These are phyloP conservation scores for Pulveroboletus sp. DNA, from an alignment of 768 basidiomycete species.

Conservation along the genomic window DNA sequence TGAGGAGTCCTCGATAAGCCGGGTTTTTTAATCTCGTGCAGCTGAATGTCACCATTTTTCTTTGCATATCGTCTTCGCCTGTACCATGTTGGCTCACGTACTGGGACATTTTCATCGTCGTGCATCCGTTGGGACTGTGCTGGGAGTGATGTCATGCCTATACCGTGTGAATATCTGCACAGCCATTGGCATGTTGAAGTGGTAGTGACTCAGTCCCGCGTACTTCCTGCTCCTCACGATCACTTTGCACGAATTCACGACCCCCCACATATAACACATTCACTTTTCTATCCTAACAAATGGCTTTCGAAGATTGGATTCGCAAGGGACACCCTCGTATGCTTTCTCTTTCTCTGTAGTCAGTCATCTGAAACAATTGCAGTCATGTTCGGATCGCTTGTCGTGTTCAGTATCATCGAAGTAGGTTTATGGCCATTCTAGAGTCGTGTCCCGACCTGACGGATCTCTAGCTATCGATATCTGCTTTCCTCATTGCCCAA, in stretches of 20 bases:
- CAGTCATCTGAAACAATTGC: constrained; percentile 24
- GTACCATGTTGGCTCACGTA: constrained; percentile 16
- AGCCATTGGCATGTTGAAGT: constrained; percentile 26
- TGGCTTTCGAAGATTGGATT: constrained; percentile 38
- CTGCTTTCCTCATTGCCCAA: constrained; percentile 64
- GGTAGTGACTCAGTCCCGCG: constrained; percentile 3
- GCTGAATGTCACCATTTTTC: neutral
- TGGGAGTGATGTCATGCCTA: constrained; percentile 18
- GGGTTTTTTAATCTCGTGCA: constrained; percentile 18
- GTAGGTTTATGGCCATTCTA: constrained; percentile 30
- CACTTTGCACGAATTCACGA: constrained; percentile 29
- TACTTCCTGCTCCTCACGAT: constrained; percentile 13
- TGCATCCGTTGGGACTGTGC: neutral
- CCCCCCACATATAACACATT: constrained; percentile 13
- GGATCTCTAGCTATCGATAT: constrained; percentile 50
- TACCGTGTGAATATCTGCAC: constrained; percentile 14
- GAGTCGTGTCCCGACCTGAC: neutral
- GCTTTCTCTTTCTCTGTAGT: constrained; percentile 13
- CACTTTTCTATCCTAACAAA: constrained; percentile 16
- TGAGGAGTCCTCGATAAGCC: constrained; percentile 32
- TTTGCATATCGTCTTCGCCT: constrained; percentile 13
- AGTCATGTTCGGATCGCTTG: constrained; percentile 46
- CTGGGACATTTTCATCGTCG: constrained; percentile 1
- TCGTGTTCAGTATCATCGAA: constrained; percentile 64
- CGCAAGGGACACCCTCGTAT: constrained; percentile 54